Percentiles rank a stretch among this genome's conserved stretches.
Evolutionary conservation across 2,329 filamentous ascomycete genomes (phyloP).

Genomic region (Trichoderma cornu-damae): DNA sequence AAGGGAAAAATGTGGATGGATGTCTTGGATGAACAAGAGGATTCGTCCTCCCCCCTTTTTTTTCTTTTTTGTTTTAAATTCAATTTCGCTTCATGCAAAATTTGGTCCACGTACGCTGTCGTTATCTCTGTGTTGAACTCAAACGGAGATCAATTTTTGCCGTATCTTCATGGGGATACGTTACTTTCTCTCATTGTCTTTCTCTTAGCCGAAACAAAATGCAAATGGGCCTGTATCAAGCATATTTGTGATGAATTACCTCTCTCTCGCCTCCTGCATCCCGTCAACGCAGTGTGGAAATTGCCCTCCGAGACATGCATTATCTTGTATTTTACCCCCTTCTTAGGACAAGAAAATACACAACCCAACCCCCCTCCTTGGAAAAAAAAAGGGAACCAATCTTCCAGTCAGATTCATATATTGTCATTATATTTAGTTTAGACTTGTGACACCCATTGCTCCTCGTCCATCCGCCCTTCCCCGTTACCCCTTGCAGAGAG

Average conservation of each 20-base stretch:
- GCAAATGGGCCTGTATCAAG: conserved; percentile 4
- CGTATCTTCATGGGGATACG: background rate
- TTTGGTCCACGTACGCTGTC: background rate
- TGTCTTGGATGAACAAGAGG: background rate
- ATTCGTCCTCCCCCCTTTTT: background rate
- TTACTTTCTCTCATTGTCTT: background rate
- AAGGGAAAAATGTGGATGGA: background rate
- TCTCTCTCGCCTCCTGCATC: background rate
- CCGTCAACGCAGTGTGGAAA: conserved; percentile 4
- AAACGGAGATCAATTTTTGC: background rate
- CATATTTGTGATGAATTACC: background rate
- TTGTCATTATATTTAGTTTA: background rate
- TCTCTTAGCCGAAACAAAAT: background rate
- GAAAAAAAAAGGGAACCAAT: no score
- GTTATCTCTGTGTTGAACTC: background rate
- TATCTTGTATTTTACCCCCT: background rate
- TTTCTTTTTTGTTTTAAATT: background rate
- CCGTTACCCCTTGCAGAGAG: background rate
- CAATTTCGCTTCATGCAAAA: background rate
- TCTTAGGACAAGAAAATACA: background rate
- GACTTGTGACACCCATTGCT: background rate
- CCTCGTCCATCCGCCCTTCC: background rate
- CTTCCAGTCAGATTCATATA: background rate
- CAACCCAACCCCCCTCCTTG: background rate
- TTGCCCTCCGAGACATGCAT: conserved; percentile 12